Conservation (phyloP, 257 asterid species). For the Orobanche coerulescens region DNA sequence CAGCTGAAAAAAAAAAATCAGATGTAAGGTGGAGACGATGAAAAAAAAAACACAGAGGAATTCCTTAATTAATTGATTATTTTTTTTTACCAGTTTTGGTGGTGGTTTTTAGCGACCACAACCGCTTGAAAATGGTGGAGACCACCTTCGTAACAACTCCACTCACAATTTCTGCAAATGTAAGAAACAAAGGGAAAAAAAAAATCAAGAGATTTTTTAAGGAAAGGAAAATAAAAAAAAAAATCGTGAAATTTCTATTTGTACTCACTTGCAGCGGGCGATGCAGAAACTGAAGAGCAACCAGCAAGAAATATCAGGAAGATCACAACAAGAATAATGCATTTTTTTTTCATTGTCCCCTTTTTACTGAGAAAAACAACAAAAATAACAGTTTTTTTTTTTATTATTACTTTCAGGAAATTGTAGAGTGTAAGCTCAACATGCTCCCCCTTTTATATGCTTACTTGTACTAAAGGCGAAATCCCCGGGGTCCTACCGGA, state of each 20-base stretch:
- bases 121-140: slow-evolving; percentile 69
- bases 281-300: slow-evolving; percentile 60
- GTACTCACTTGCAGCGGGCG: slow-evolving; percentile 79
- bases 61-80: slow-evolving; percentile 18
- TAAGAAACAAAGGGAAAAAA: not conserved
- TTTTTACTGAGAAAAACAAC: slow-evolving; percentile 11
- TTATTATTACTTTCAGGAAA: too few relatives aligned
- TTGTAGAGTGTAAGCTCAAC: slow-evolving; percentile 26
- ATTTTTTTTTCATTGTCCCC: slow-evolving; percentile 43
- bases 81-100: slow-evolving; percentile 45
- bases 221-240: not conserved
- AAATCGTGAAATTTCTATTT: not conserved
- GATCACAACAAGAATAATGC: slow-evolving; percentile 27
- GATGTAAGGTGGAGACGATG: not conserved
- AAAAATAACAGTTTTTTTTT: slow-evolving; percentile 10
- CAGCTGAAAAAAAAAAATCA: slow-evolving; percentile 35
- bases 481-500: too few relatives aligned
- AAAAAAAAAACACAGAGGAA: not conserved
- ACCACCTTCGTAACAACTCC: slow-evolving; percentile 77
- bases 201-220: not conserved
- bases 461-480: too few relatives aligned
- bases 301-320: slow-evolving; percentile 40
- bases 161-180: slow-evolving; percentile 57
- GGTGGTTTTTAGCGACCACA: slow-evolving; percentile 77
- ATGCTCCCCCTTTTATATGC: slow-evolving; percentile 26